Evolutionary conservation across 176 grass and related monocot species (phyloP).

Genomic region (Eragrostis curvula): DNA sequence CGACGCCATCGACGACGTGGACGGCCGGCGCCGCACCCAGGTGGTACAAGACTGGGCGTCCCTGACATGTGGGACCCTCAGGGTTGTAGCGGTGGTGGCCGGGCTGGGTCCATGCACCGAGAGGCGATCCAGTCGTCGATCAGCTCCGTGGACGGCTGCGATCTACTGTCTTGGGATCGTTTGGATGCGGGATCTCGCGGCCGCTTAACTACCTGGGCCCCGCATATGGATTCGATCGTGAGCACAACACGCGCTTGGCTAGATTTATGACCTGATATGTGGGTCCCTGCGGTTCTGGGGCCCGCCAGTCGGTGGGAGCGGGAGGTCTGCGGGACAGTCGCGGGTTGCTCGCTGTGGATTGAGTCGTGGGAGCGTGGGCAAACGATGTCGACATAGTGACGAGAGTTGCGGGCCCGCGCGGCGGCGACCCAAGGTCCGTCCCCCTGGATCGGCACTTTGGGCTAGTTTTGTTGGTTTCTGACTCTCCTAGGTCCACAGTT

Average conservation of each 20-base stretch:
- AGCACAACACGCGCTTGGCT: fast-evolving
- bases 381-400: slow-evolving; percentile 51
- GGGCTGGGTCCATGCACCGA: neutral
- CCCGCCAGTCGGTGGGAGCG: neutral
- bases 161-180: neutral
- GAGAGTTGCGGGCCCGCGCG: neutral
- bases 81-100: neutral
- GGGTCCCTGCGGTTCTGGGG: fast-evolving
- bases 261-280: fast-evolving
- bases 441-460: neutral
- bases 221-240: neutral
- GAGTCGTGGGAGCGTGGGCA: slow-evolving; percentile 5
- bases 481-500: too few species aligned
- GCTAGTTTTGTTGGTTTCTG: neutral
- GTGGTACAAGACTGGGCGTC: fast-evolving
- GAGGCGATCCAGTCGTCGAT: neutral
- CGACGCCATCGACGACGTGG: slow-evolving; percentile 22
- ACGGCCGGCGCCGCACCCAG: slow-evolving; percentile 2
- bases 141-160: neutral
- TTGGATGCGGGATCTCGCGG: neutral
- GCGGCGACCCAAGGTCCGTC: neutral
- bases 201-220: slow-evolving; percentile 14
- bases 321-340: neutral
- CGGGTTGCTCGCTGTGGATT: neutral
- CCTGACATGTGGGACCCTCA: neutral